These are phyloP conservation scores for Papiliotrema nemorosa DNA, from an alignment of 1,284 basidiomycete species.

Conservation along the genomic window DNA sequence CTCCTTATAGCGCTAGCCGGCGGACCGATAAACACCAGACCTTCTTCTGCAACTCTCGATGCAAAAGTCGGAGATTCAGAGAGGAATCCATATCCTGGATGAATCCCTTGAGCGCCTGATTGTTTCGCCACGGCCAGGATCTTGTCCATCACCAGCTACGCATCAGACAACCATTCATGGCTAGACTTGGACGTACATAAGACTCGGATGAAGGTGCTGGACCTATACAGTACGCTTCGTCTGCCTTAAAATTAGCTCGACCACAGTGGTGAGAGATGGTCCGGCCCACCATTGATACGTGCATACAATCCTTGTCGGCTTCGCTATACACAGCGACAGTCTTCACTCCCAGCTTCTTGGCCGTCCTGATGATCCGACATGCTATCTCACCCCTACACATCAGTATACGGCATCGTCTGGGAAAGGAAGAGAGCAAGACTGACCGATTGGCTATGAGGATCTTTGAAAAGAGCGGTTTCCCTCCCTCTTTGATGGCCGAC, in stretches of 20 bases:
- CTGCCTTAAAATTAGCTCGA: constrained; percentile 60
- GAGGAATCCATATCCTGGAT: constrained; percentile 79
- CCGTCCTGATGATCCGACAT: constrained; percentile 87
- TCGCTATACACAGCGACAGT: constrained; percentile 92
- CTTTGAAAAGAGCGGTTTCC: constrained; percentile 53
- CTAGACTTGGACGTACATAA: constrained; percentile 61
- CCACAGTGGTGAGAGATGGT: no score
- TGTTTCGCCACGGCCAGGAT: constrained; percentile 75
- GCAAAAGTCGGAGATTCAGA: constrained; percentile 67
- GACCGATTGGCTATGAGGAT: constrained; percentile 80
- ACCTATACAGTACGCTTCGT: constrained; percentile 91
- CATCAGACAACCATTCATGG: not conserved
- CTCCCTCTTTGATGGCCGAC: not conserved
- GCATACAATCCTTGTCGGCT: constrained; percentile 73
- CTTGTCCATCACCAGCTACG: constrained; percentile 77
- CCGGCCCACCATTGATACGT: constrained; percentile 57
- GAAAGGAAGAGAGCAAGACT: constrained; percentile 4
- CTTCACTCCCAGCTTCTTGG: constrained; percentile 77
- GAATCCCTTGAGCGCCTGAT: constrained; percentile 63
- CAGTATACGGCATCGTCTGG: not conserved
- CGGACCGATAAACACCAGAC: constrained; percentile 64
- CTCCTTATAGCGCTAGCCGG: constrained; percentile 56
- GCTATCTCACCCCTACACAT: constrained; percentile 74
- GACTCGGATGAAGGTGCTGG: constrained; percentile 82
- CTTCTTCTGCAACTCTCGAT: constrained; percentile 52